These are phyloP conservation scores for Alternaria arbusti DNA, from an alignment of 2,329 filamentous ascomycete genomes.

Conservation along the genomic window DNA sequence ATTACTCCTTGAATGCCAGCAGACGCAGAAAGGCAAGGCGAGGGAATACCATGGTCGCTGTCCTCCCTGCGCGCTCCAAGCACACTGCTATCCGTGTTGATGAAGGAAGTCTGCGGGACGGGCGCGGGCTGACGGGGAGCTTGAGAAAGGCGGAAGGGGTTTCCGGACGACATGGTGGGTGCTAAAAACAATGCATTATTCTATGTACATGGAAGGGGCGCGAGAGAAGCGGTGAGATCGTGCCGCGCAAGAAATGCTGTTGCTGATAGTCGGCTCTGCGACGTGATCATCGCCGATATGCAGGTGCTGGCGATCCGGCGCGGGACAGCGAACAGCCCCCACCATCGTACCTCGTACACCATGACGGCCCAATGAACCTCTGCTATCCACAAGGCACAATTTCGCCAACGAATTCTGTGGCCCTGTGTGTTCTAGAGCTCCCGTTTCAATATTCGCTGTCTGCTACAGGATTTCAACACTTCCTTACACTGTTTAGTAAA, in stretches of 20 bases:
- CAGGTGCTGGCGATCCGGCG: constrained; percentile 24
- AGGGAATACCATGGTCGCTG: constrained; percentile 42
- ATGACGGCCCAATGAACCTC: constrained; percentile 2
- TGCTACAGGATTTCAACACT: neutral
- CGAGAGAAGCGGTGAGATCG: constrained; percentile 25
- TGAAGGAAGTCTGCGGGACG: constrained; percentile 35
- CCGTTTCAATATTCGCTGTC: neutral
- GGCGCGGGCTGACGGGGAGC: constrained; percentile 30
- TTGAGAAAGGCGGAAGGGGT: constrained; percentile 48
- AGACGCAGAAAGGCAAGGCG: constrained; percentile 27
- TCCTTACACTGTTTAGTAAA: neutral
- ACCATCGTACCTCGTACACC: constrained; percentile 19
- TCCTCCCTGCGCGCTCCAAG: constrained; percentile 25
- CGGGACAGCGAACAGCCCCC: constrained; percentile 31
- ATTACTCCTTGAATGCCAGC: constrained; percentile 42
- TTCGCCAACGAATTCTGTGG: neutral
- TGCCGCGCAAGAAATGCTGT: constrained; percentile 22
- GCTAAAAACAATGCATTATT: constrained; percentile 49
- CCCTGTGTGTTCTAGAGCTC: neutral
- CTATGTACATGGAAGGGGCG: constrained; percentile 43
- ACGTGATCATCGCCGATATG: constrained; percentile 24
- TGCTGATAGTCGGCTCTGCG: constrained; percentile 30
- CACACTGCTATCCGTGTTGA: constrained; percentile 30
- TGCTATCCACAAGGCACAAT: neutral
- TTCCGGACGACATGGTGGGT: constrained; percentile 48